These are phyloP conservation scores for Pichia exigua DNA, from an alignment of 805 yeast species.

Conservation along the genomic window DNA sequence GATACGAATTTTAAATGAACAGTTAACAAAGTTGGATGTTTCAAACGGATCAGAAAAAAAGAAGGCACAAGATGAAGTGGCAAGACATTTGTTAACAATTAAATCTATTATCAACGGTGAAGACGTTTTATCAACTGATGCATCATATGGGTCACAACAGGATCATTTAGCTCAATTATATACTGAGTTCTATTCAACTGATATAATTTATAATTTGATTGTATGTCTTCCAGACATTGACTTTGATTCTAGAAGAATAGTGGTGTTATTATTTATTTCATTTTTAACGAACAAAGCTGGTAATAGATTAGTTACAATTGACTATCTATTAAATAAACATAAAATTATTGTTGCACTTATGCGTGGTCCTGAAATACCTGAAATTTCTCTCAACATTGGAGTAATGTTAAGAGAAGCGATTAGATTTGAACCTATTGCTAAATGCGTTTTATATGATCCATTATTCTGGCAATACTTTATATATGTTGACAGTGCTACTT, in stretches of 20 bases:
- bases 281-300: slow-evolving; percentile 74
- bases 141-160: slow-evolving; percentile 34
- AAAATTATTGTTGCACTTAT: slow-evolving; percentile 55
- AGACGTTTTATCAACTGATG: slow-evolving; percentile 20
- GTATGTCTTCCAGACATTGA: slow-evolving; percentile 59
- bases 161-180: slow-evolving; percentile 72
- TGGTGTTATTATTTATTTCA: slow-evolving; percentile 61
- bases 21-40: slow-evolving; percentile 51
- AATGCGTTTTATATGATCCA: slow-evolving; percentile 49
- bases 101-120: slow-evolving; percentile 51
- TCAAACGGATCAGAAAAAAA: slow-evolving; percentile 27
- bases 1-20: slow-evolving; percentile 68
- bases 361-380: slow-evolving; percentile 66
- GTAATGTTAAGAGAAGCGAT: slow-evolving; percentile 78
- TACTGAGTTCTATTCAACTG: slow-evolving; percentile 68
- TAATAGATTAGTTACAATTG: slow-evolving; percentile 76
- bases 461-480: slow-evolving; percentile 77
- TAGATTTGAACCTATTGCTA: slow-evolving; percentile 63
- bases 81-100: slow-evolving; percentile 56
- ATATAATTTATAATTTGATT: slow-evolving; percentile 56
- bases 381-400: slow-evolving; percentile 67
- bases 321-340: slow-evolving; percentile 63
- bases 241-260: slow-evolving; percentile 86
- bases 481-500: slow-evolving; percentile 66
- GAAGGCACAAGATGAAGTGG: slow-evolving; percentile 62